Evolutionary conservation across 129 eudicot species (phyloP).

Genomic region (Chrysanthemum makinoi): DNA sequence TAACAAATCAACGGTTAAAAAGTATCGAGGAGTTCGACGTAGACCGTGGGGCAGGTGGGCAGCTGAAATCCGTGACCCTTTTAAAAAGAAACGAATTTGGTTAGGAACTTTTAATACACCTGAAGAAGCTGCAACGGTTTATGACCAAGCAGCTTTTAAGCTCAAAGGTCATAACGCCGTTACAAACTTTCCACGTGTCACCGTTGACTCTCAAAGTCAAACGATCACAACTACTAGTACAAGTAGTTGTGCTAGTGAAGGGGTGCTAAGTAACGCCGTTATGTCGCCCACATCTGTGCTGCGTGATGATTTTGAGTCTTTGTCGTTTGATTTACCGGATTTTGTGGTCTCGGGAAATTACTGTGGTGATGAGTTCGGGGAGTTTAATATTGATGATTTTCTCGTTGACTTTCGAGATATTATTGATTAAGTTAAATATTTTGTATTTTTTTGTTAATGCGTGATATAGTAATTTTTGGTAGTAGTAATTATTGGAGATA

Average conservation of each 20-base stretch:
- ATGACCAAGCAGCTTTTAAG: slow-evolving; percentile 61
- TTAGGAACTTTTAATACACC: slow-evolving; percentile 66
- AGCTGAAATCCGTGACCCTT: slow-evolving; percentile 75
- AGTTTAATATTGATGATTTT: slow-evolving; percentile 51
- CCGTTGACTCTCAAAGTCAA: slow-evolving; percentile 14
- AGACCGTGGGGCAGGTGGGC: slow-evolving; percentile 84
- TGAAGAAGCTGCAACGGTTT: slow-evolving; percentile 67
- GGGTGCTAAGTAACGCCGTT: slow-evolving; percentile 16
- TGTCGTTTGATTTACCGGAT: slow-evolving; percentile 45
- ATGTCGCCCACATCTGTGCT: slow-evolving; percentile 70
- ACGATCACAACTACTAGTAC: slow-evolving; percentile 16
- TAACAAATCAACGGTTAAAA: slow-evolving; percentile 23
- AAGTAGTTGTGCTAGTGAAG: slow-evolving; percentile 24
- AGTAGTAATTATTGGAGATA: slow-evolving; percentile 10
- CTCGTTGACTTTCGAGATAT: slow-evolving; percentile 37
- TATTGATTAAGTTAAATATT: slow-evolving; percentile 3
- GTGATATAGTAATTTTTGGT: background rate
- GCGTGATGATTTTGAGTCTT: slow-evolving; percentile 23
- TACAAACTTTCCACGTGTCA: slow-evolving; percentile 54
- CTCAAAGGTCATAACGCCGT: slow-evolving; percentile 56
- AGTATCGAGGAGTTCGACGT: slow-evolving; percentile 60
- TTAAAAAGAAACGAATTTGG: slow-evolving; percentile 57
- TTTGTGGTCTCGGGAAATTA: slow-evolving; percentile 29
- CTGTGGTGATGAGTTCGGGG: slow-evolving; percentile 43
- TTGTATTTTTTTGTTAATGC: slow-evolving; percentile 14